phyloP scores from a whole-genome alignment of 2,329 filamentous ascomycete genomes.

The Lasiodiplodia theobromae region DNA sequence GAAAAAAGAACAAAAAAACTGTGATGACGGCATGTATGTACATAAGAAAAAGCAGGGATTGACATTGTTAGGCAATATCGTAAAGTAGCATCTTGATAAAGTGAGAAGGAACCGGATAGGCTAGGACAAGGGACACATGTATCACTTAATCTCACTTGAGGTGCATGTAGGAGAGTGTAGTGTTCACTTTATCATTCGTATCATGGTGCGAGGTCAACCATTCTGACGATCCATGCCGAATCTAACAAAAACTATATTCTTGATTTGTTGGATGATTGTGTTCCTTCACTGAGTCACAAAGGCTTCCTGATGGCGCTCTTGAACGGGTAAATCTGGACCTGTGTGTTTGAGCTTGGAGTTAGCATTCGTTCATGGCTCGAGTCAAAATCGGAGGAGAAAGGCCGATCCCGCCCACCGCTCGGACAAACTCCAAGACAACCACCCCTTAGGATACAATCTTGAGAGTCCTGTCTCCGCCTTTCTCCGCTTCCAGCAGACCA shows the following conservation, averaged over 20 bases:
- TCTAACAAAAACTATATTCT: neutral
- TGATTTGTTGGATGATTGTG: neutral
- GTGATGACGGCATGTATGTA: no score
- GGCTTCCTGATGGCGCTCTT: constrained; percentile 55
- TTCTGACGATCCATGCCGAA: neutral
- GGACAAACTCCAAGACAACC: no score
- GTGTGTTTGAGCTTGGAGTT: neutral
- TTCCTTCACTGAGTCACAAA: constrained; percentile 38
- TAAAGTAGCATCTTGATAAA: no score
- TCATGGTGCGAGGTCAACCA: neutral
- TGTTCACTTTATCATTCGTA: neutral
- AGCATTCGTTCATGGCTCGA: neutral
- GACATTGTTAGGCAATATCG: no score
- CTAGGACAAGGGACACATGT: neutral
- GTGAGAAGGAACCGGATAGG: no score
- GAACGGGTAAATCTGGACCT: constrained; percentile 55
- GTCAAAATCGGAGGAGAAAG: neutral
- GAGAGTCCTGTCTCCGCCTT: no score
- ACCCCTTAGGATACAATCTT: no score
- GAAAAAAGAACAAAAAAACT: no score
- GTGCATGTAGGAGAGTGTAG: no score
- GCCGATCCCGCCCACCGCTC: neutral
- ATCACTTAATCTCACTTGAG: no score
- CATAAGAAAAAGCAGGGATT: no score
- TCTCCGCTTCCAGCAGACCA: no score